Conservation (phyloP, 2,329 filamentous ascomycete species). For the Trematosphaeria pertusa region DNA sequence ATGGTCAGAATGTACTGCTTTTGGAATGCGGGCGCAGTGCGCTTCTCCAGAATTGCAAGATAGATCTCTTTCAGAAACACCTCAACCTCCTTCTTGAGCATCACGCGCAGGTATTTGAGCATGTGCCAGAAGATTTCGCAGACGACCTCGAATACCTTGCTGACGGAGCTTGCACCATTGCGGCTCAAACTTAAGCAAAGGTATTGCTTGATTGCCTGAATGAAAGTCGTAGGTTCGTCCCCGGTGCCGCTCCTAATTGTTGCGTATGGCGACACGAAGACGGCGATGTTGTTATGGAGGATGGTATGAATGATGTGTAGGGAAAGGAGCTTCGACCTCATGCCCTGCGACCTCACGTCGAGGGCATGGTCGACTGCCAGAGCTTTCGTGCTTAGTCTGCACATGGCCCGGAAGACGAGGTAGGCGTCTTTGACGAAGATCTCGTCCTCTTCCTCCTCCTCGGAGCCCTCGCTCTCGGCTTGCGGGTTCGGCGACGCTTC, state of each 20-base stretch:
- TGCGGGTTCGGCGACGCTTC: conserved; percentile 48
- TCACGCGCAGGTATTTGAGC: conserved; percentile 89
- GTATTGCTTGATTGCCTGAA: conserved; percentile 96
- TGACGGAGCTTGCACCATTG: conserved; percentile 92
- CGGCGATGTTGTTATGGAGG: conserved; percentile 88
- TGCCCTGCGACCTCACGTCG: conserved; percentile 90
- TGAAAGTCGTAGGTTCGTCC: conserved; percentile 86
- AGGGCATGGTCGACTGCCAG: conserved; percentile 89
- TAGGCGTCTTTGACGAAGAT: conserved; percentile 98
- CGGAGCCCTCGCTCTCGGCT: conserved; percentile 58
- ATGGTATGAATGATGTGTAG: conserved; percentile 95
- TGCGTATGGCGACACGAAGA: conserved; percentile 90
- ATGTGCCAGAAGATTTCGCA: conserved; percentile 99
- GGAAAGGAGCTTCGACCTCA: conserved; percentile 96
- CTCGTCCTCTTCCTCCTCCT: conserved; percentile 83
- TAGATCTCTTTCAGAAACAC: conserved; percentile 99
- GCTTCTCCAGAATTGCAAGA: conserved; percentile 85
- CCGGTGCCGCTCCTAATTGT: conserved; percentile 91
- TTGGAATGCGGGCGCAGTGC: conserved; percentile 84
- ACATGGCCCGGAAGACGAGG: conserved; percentile 95
- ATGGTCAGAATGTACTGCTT: conserved; percentile 92
- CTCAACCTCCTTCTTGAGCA: conserved; percentile 98
- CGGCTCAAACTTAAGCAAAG: conserved; percentile 92
- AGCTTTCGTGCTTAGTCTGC: conserved; percentile 93
- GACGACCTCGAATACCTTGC: conserved; percentile 91